These are phyloP conservation scores for Euphorbia schlechtendalii DNA, from an alignment of 441 rosid species.

Conservation along the genomic window DNA sequence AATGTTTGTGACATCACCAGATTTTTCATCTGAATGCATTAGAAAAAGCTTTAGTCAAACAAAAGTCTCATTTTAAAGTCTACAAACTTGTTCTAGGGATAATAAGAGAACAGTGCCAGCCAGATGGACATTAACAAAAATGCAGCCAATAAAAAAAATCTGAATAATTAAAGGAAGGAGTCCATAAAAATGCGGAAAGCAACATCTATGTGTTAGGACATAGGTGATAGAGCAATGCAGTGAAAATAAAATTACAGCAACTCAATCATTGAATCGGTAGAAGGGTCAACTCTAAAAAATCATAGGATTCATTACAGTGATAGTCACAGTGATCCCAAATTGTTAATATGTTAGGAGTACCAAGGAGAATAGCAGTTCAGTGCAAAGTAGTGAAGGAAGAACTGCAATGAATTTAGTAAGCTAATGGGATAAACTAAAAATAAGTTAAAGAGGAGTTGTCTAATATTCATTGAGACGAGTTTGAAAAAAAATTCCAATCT, in stretches of 20 bases:
- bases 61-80: not conserved
- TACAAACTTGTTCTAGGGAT: not conserved
- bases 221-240: not conserved
- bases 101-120: not conserved
- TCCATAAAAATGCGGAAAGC: not conserved
- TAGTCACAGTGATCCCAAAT: not conserved
- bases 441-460: not conserved
- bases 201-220: not conserved
- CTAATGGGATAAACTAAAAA: not conserved
- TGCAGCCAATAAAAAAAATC: not conserved
- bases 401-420: not conserved
- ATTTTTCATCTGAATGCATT: constrained; percentile 40
- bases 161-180: not conserved
- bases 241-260: not conserved
- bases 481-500: not conserved
- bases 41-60: constrained; percentile 5
- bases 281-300: not conserved
- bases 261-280: not conserved
- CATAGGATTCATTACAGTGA: not conserved
- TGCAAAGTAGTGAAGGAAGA: not conserved
- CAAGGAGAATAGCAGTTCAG: not conserved
- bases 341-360: not conserved
- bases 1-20: constrained; percentile 30
- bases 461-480: not conserved
- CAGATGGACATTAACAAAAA: not conserved